A percentile compares a stretch with the other conserved stretches of the same genome.
Conservation (phyloP, 2,329 filamentous ascomycete species). For the Zymoseptoria pseudotritici region DNA sequence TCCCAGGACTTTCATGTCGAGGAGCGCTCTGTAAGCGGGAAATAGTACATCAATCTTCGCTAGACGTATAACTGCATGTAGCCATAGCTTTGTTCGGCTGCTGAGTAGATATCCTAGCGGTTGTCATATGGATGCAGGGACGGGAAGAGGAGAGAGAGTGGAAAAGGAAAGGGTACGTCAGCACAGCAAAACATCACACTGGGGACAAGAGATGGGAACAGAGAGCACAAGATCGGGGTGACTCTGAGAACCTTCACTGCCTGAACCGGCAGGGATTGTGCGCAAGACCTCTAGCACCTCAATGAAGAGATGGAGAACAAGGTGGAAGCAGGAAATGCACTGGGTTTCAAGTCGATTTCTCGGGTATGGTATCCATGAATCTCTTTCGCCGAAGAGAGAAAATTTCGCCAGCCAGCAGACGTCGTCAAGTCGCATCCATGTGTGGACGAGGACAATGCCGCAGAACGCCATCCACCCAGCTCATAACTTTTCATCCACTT, state of each 20-base stretch:
- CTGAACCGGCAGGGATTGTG: not conserved
- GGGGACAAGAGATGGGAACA: not conserved
- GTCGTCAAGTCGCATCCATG: not conserved
- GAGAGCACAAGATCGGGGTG: not conserved
- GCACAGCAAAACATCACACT: not conserved
- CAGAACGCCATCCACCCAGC: not conserved
- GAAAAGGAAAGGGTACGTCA: not conserved
- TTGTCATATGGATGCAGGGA: not conserved
- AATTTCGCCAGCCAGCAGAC: not conserved
- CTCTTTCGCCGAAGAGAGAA: not conserved
- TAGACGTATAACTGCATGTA: slow-evolving; percentile 2
- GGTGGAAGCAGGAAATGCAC: not conserved
- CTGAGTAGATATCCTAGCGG: slow-evolving; percentile 2
- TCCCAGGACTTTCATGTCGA: not conserved
- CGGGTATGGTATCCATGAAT: not conserved
- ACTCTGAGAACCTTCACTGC: not conserved
- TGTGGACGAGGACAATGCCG: not conserved
- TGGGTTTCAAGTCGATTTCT: not conserved
- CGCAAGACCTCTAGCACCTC: not conserved
- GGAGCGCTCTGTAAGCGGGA: slow-evolving; percentile 1
- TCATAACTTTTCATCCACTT: not conserved
- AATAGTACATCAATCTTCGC: not conserved
- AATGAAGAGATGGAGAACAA: not conserved
- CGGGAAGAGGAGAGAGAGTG: not conserved
- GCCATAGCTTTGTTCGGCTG: not conserved